Evolutionary conservation across 2,329 filamentous ascomycete genomes (phyloP).

Genomic region (Bipolaris cookei): DNA sequence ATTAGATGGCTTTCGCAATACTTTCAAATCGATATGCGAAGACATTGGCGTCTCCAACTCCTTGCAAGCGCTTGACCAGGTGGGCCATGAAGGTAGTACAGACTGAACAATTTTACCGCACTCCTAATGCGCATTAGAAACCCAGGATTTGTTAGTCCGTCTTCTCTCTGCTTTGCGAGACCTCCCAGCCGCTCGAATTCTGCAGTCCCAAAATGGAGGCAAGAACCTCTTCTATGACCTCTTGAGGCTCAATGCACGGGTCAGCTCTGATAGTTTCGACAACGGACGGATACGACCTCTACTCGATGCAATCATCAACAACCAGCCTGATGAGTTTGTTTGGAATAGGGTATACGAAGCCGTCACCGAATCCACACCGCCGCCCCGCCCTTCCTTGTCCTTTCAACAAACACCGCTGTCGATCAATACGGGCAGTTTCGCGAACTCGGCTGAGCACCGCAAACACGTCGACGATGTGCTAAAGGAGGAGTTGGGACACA

Average conservation of each 20-base stretch:
- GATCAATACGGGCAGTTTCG: slow-evolving; percentile 27
- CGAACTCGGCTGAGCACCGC: slow-evolving; percentile 26
- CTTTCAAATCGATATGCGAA: too few relatives aligned
- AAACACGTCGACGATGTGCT: slow-evolving; percentile 28
- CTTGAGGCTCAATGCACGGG: neutral
- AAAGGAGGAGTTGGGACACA: slow-evolving; percentile 28
- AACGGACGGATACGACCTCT: too few relatives aligned
- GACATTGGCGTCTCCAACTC: neutral
- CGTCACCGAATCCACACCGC: slow-evolving; percentile 47
- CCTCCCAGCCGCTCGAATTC: slow-evolving; percentile 1
- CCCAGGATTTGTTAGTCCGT: neutral
- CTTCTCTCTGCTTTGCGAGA: neutral
- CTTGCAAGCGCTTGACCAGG: neutral
- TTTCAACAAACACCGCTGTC: slow-evolving; percentile 38
- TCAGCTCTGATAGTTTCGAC: too few relatives aligned
- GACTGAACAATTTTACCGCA: neutral
- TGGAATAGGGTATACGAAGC: slow-evolving; percentile 44
- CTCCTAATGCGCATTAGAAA: slow-evolving; percentile 4
- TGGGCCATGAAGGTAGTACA: slow-evolving; percentile 3
- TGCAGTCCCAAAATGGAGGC: neutral
- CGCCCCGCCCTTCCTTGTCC: slow-evolving; percentile 31
- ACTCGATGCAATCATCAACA: too few relatives aligned
- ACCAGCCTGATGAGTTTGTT: slow-evolving; percentile 25
- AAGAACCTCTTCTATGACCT: neutral
- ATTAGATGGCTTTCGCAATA: too few relatives aligned